A percentile compares a stretch with the other conserved stretches of the same genome.
These are phyloP conservation scores for Clarireedia homoeocarpa DNA, from an alignment of 2,329 filamentous ascomycete genomes.

Conservation along the genomic window DNA sequence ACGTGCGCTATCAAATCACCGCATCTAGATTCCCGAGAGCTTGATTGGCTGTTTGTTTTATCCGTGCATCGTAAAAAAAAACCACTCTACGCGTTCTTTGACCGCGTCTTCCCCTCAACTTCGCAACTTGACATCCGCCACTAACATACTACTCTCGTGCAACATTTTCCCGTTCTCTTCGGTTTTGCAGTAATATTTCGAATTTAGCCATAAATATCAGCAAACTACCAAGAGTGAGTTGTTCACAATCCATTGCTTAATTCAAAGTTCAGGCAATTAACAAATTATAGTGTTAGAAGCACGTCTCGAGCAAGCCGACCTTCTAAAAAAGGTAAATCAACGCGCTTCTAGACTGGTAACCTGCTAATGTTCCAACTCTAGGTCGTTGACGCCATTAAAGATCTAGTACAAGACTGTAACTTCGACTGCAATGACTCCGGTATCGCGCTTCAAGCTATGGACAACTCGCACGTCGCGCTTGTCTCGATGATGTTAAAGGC, in stretches of 20 bases:
- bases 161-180: neutral
- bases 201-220: neutral
- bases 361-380: conserved; percentile 33
- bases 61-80: conserved; percentile 5
- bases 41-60: neutral
- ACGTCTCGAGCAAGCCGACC: conserved; percentile 85
- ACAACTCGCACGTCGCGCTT: conserved; percentile 98
- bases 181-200: too few species aligned
- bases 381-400: conserved; percentile 99
- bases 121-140: neutral
- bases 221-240: conserved; percentile 3
- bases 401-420: conserved; percentile 99
- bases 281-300: conserved; percentile 70
- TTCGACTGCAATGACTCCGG: conserved; percentile 99
- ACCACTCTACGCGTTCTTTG: conserved; percentile 9
- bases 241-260: too few species aligned
- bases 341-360: neutral
- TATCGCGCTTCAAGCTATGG: conserved; percentile 97
- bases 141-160: neutral
- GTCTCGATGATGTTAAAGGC: conserved; percentile 98
- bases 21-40: too few species aligned
- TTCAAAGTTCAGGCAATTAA: conserved; percentile 1
- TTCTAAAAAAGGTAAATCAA: conserved; percentile 78
- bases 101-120: conserved; percentile 8
- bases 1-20: too few species aligned